phyloP scores from a whole-genome alignment of 2,329 filamentous ascomycete genomes.

The Claviceps humidiphila region DNA sequence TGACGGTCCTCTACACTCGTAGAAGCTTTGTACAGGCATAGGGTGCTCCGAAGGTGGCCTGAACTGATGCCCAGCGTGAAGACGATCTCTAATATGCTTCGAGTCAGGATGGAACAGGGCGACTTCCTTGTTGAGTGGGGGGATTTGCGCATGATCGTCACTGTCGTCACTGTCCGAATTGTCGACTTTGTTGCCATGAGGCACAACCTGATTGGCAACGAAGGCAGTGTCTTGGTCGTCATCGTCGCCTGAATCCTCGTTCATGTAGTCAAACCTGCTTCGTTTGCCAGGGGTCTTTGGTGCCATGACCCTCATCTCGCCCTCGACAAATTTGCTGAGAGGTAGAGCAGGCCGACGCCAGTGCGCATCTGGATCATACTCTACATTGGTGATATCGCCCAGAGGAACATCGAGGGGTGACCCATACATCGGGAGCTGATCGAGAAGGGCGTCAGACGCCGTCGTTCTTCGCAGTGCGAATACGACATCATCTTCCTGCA shows the following conservation, averaged over 20 bases:
- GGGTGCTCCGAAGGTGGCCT: constrained; percentile 79
- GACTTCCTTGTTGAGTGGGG: constrained; percentile 60
- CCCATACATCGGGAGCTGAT: constrained; percentile 70
- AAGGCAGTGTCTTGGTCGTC: constrained; percentile 39
- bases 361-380: constrained; percentile 51
- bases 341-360: constrained; percentile 71
- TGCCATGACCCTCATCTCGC: constrained; percentile 58
- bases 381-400: constrained; percentile 41
- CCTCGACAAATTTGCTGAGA: constrained; percentile 75
- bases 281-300: constrained; percentile 58
- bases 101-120: constrained; percentile 84
- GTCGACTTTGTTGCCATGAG: too few species aligned
- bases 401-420: constrained; percentile 46
- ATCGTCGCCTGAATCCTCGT: constrained; percentile 56
- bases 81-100: constrained; percentile 74
- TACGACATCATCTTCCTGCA: constrained; percentile 70
- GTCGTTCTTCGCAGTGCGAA: constrained; percentile 65
- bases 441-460: constrained; percentile 61
- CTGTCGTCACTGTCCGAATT: too few species aligned
- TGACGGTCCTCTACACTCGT: constrained; percentile 72
- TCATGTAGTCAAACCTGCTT: constrained; percentile 69
- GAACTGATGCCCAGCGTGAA: constrained; percentile 87
- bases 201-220: constrained; percentile 35
- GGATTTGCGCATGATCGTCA: constrained; percentile 32
- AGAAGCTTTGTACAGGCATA: constrained; percentile 86